Evolutionary conservation across 441 rosid genomes (phyloP).

Genomic region (Arabidopsis lyrata): DNA sequence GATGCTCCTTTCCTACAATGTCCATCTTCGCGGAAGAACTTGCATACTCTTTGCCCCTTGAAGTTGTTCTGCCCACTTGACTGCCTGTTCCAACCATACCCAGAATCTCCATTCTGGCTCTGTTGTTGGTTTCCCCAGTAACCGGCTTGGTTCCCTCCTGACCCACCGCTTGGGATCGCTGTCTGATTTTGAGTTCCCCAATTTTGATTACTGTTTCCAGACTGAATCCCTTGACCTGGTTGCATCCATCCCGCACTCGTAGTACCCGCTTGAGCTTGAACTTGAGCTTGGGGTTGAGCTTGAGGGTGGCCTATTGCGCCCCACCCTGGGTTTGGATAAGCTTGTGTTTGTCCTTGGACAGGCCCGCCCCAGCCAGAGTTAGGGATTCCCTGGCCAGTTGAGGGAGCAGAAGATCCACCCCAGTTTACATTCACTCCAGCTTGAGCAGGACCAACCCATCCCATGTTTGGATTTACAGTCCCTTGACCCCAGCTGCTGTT

Average conservation of each 20-base stretch:
- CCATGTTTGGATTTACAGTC: conserved; percentile 60
- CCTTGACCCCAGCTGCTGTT: conserved; percentile 56
- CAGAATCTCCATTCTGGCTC: conserved; percentile 67
- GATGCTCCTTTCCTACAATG: conserved; percentile 86
- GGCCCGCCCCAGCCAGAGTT: conserved; percentile 61
- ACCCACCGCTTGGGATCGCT: conserved; percentile 54
- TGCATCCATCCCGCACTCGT: conserved; percentile 56
- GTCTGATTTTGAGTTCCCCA: conserved; percentile 54
- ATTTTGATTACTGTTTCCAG: conserved; percentile 49
- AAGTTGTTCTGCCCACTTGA: conserved; percentile 54
- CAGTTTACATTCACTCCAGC: conserved; percentile 60
- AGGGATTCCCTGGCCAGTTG: conserved; percentile 49
- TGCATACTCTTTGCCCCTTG: conserved; percentile 81
- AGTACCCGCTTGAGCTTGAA: conserved; percentile 41
- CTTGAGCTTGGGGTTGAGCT: conserved; percentile 31
- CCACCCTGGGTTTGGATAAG: conserved; percentile 46
- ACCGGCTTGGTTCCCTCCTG: conserved; percentile 52
- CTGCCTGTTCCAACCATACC: conserved; percentile 76
- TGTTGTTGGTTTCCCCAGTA: conserved; percentile 68
- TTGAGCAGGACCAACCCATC: conserved; percentile 66
- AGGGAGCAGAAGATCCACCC: conserved; percentile 53
- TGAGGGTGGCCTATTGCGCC: conserved; percentile 34
- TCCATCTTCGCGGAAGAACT: conserved; percentile 68
- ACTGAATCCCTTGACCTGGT: conserved; percentile 60
- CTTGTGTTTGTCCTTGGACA: conserved; percentile 65